Evolutionary conservation across 108 stramenopile genomes (phyloP).

Genomic region (Discostella stelligeroides): DNA sequence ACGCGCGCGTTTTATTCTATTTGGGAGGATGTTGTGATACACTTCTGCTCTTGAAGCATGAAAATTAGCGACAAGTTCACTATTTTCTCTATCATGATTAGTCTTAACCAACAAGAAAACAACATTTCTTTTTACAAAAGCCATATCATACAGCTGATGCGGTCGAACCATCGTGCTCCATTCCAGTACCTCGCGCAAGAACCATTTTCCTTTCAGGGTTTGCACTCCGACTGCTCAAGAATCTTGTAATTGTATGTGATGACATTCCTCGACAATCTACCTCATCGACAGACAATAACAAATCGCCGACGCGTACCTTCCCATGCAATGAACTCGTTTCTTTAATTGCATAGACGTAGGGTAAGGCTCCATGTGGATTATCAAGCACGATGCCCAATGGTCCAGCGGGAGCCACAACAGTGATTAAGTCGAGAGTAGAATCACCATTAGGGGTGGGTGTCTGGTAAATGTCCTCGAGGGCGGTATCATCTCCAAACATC

Average conservation of each 20-base stretch:
- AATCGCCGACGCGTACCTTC: conserved; percentile 73
- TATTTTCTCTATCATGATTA: no score
- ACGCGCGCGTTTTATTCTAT: no score
- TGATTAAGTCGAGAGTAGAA: conserved; percentile 26
- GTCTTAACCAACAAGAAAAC: no score
- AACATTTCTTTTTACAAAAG: no score
- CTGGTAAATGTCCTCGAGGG: conserved; percentile 44
- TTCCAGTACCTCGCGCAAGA: conserved; percentile 19
- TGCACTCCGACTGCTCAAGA: conserved; percentile 56
- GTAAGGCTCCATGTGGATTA: conserved; percentile 73
- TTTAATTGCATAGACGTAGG: conserved; percentile 86
- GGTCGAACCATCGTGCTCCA: not conserved
- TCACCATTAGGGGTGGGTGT: conserved; percentile 16
- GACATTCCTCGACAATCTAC: conserved; percentile 82
- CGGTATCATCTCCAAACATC: conserved; percentile 42
- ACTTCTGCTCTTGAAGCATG: no score
- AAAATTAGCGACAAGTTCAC: no score
- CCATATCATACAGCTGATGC: no score
- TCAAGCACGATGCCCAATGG: conserved; percentile 90
- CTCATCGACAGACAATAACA: conserved; percentile 80
- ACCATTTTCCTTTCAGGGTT: conserved; percentile 48
- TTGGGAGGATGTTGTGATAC: no score
- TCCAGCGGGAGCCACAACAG: conserved; percentile 57
- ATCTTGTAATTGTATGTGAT: conserved; percentile 73
- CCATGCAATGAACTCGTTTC: conserved; percentile 74